Percentiles rank a stretch among this genome's conserved stretches.
phyloP scores from a whole-genome alignment of 2,329 filamentous ascomycete genomes.

The Tolypocladium pustulatum region DNA sequence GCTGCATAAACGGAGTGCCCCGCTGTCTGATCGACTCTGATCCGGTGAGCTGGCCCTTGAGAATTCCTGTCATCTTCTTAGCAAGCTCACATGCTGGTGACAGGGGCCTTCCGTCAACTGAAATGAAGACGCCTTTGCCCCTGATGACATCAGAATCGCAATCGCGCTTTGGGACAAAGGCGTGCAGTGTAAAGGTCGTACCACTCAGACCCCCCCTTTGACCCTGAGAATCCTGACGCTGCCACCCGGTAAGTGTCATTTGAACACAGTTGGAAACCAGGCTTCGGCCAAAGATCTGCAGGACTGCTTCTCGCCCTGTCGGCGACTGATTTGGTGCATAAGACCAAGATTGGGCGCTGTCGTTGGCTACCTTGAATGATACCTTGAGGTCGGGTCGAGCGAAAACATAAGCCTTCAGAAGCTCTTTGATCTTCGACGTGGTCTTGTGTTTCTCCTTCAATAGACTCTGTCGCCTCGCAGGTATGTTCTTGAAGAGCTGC shows the following conservation, averaged over 20 bases:
- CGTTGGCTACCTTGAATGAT: conserved; percentile 46
- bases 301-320: conserved; percentile 44
- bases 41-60: conserved; percentile 31
- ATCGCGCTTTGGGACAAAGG: conserved; percentile 44
- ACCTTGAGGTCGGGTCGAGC: conserved; percentile 54
- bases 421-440: conserved; percentile 44
- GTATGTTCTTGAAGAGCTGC: conserved; percentile 48
- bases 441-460: conserved; percentile 47
- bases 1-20: conserved; percentile 48
- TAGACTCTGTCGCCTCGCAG: conserved; percentile 50
- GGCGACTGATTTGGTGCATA: conserved; percentile 47
- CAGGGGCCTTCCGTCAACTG: conserved; percentile 58
- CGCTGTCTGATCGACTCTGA: conserved; percentile 15
- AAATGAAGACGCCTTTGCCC: conserved; percentile 47
- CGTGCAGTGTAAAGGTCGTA: conserved; percentile 33
- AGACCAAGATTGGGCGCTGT: conserved; percentile 41
- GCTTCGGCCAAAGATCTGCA: conserved; percentile 51
- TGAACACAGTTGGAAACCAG: conserved; percentile 44
- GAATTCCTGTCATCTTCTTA: conserved; percentile 46
- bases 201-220: not conserved
- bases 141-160: conserved; percentile 32
- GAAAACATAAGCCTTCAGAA: conserved; percentile 55
- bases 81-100: conserved; percentile 41
- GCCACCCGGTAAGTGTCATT: conserved; percentile 14
- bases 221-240: not conserved